Evolutionary conservation across 352 stramenopile species (phyloP).

Genomic region (Pythium dissotocum): DNA sequence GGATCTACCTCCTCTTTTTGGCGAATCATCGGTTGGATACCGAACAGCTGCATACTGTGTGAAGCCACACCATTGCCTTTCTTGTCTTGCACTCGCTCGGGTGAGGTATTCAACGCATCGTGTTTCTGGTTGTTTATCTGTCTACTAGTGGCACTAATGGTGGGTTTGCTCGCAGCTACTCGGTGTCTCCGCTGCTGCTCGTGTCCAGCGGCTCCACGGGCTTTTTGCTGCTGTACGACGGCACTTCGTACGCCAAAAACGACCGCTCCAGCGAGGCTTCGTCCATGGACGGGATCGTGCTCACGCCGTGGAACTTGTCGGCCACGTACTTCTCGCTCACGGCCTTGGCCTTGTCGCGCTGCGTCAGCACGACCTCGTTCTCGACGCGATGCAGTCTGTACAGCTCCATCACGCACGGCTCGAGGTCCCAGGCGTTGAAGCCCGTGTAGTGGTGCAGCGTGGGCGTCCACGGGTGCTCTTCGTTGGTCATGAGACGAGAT

Average conservation of each 20-base stretch:
- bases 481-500: slow-evolving; percentile 61
- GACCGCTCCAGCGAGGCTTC: slow-evolving; percentile 50
- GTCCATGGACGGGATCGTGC: slow-evolving; percentile 46
- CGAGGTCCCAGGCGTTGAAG: slow-evolving; percentile 72
- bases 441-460: slow-evolving; percentile 77
- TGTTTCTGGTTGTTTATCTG: slow-evolving; percentile 6
- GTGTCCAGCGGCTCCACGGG: slow-evolving; percentile 7
- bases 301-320: slow-evolving; percentile 65
- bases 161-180: not conserved
- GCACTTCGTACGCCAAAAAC: slow-evolving; percentile 38
- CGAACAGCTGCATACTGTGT: not conserved
- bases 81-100: not conserved
- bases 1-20: not conserved
- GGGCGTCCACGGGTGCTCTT: slow-evolving; percentile 69
- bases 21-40: not conserved
- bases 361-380: slow-evolving; percentile 53
- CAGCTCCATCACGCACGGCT: slow-evolving; percentile 69
- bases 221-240: slow-evolving; percentile 14
- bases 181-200: slow-evolving; percentile 6
- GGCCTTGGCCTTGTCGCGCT: slow-evolving; percentile 79
- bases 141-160: slow-evolving; percentile 31
- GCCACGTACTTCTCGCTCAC: slow-evolving; percentile 82
- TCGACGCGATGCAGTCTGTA: slow-evolving; percentile 61
- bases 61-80: not conserved
- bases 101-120: not conserved